These are phyloP conservation scores for Chloranthus sessilifolius DNA, from an alignment of 164 flowering plant genomes.

Conservation along the genomic window DNA sequence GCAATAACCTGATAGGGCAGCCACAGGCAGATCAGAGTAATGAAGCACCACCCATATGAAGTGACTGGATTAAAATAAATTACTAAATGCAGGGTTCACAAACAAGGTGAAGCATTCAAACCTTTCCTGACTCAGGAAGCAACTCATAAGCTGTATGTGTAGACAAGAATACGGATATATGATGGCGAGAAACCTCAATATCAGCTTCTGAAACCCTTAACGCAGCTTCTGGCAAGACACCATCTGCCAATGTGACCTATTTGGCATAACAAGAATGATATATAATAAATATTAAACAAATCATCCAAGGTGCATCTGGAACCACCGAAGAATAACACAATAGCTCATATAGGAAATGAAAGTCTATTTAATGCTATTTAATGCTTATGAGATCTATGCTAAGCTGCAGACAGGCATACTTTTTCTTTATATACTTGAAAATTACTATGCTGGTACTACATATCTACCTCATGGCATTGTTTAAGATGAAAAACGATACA, in stretches of 20 bases:
- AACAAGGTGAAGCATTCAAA: conserved; percentile 37
- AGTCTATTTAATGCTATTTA: too few species aligned
- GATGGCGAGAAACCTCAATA: conserved; percentile 63
- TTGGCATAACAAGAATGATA: conserved; percentile 5
- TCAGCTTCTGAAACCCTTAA: conserved; percentile 63
- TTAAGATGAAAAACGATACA: too few species aligned
- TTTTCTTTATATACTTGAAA: too few species aligned
- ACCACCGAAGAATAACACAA: too few species aligned
- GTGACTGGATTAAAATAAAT: neutral
- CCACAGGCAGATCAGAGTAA: conserved; percentile 4
- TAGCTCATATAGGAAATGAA: too few species aligned
- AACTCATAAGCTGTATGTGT: conserved; percentile 75
- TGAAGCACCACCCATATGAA: neutral
- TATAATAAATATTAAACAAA: conserved; percentile 4
- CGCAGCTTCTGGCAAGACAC: conserved; percentile 34
- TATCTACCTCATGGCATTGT: too few species aligned
- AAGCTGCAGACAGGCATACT: too few species aligned
- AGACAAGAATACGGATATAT: conserved; percentile 62
- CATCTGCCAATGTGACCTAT: conserved; percentile 48
- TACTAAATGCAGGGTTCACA: neutral
- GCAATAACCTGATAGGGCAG: conserved; percentile 60
- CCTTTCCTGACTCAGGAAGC: conserved; percentile 93
- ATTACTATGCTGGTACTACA: too few species aligned
- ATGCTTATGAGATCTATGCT: too few species aligned
- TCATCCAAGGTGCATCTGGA: too few species aligned